Base-by-base conservation (phyloP, 371 early-diverging fungal species). In the Encephalitozoon hellem region DNA sequence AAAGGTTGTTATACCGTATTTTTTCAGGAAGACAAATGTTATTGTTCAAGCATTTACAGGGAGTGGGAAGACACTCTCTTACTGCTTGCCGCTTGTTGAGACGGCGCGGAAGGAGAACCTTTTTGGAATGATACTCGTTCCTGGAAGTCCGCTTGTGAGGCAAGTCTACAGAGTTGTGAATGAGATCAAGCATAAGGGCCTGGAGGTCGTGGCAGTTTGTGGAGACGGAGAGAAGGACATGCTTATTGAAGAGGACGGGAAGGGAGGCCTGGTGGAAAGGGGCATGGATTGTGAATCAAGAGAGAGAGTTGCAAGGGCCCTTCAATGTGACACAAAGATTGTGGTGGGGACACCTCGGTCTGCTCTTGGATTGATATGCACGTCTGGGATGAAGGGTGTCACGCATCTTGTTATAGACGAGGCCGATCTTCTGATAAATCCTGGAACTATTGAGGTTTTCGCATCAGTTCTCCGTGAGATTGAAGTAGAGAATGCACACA, bases 31-130 rank as follows among this genome's bases (percentile, higher is more conserved):
- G 12, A 77, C 45, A 15, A 77, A 81, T 69, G 41, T 80, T 30
- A 53, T 82, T 25, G 83, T 82, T 1, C 76, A 80, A 21, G 68
- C 80, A 34, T 74, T 68, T 23, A 84, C 83, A 4, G 84, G 84
- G 6, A 73, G 79, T 71, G 84, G 84, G n/a, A 84, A 84, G 52
- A 84, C 83, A 38, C 70, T 83, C 6, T 23, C 67, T 4, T 83
- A 79, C 77, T 41, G 78, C 9, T n/a, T 84, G 8, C 85, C 85
- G 32, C 70, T 83, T 34, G 42, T 80, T 26, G 71, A 84, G 38
- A 63, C 49, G 65, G 52, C 25, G 6, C 66, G 18, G 38, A 41
- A 63, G 18, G 63, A 69, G 59, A 39, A 12, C 41, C 12, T 71
- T 23, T 49, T 49, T 59, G 80, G 72, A 15, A 45, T 77, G 30